Percentiles rank a stretch among this genome's conserved stretches.
Evolutionary conservation across 2,329 filamentous ascomycete species (phyloP).

Genomic region (Alternaria metachromatica): DNA sequence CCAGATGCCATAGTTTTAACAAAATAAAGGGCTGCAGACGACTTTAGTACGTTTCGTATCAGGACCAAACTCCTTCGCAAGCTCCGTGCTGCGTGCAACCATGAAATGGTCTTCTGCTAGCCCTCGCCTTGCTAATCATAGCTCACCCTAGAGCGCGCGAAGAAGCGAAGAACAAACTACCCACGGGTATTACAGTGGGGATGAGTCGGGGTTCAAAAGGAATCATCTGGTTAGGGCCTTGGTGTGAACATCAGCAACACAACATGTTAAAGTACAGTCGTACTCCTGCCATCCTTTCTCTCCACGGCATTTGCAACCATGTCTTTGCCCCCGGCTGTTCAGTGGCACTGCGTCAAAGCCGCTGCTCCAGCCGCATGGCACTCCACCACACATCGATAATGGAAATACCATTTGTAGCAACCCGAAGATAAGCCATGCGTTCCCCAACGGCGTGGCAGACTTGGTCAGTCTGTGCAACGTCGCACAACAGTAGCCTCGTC

Average conservation of each 20-base stretch:
- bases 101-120: not conserved
- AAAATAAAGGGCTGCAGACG: not conserved
- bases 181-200: constrained; percentile 5
- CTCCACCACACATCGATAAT: not conserved
- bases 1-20: not conserved
- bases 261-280: not conserved
- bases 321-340: not conserved
- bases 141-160: constrained; percentile 6
- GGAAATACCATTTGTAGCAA: not conserved
- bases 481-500: not conserved
- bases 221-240: not conserved
- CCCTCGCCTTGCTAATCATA: not conserved
- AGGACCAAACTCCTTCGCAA: not conserved
- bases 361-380: constrained; percentile 6
- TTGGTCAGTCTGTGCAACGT: constrained; percentile 4
- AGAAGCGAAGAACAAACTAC: constrained; percentile 11
- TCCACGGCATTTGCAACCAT: not conserved
- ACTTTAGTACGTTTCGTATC: constrained; percentile 1
- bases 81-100: not conserved
- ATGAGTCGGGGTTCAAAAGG: not conserved
- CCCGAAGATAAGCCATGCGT: not conserved
- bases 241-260: not conserved
- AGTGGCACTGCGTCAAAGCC: not conserved
- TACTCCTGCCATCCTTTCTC: not conserved
- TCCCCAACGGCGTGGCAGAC: not conserved